These are phyloP conservation scores for Phytopythium oedochilum DNA, from an alignment of 352 stramenopile genomes.

Conservation along the genomic window DNA sequence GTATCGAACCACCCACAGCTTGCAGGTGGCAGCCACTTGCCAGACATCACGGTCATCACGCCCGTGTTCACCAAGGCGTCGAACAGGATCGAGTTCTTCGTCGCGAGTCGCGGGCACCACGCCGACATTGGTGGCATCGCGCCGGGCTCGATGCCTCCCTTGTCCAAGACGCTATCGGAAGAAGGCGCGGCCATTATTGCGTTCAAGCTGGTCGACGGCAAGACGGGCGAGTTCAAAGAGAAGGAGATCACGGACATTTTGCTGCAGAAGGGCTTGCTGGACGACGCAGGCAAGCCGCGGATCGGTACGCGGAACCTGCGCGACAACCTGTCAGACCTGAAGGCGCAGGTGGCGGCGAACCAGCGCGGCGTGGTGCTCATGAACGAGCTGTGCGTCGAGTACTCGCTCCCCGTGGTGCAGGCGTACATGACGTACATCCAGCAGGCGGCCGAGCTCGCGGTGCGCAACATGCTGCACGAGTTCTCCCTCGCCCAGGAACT, in stretches of 20 bases:
- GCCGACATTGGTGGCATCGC: slow-evolving; percentile 98
- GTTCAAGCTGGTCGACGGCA: slow-evolving; percentile 97
- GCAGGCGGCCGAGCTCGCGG: slow-evolving; percentile 90
- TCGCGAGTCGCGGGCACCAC: slow-evolving; percentile 97
- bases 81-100: slow-evolving; percentile 96
- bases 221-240: slow-evolving; percentile 94
- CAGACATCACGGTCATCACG: slow-evolving; percentile 99
- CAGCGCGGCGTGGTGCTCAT: slow-evolving; percentile 95
- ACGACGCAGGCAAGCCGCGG: slow-evolving; percentile 74
- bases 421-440: slow-evolving; percentile 99
- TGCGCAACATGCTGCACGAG: slow-evolving; percentile 94
- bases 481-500: slow-evolving; percentile 86
- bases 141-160: slow-evolving; percentile 93
- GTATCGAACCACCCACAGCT: slow-evolving; percentile 99
- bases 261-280: slow-evolving; percentile 80
- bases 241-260: slow-evolving; percentile 96
- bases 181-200: slow-evolving; percentile 99
- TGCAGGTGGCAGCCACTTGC: slow-evolving; percentile 95
- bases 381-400: slow-evolving; percentile 93
- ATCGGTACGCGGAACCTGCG: slow-evolving; percentile 95
- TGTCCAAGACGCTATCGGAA: slow-evolving; percentile 94
- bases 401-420: slow-evolving; percentile 92
- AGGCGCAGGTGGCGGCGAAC: slow-evolving; percentile 98
- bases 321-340: slow-evolving; percentile 97
- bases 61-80: slow-evolving; percentile 93